phyloP scores from a whole-genome alignment of 306 rosid genomes.

The Sophora flavescens region DNA sequence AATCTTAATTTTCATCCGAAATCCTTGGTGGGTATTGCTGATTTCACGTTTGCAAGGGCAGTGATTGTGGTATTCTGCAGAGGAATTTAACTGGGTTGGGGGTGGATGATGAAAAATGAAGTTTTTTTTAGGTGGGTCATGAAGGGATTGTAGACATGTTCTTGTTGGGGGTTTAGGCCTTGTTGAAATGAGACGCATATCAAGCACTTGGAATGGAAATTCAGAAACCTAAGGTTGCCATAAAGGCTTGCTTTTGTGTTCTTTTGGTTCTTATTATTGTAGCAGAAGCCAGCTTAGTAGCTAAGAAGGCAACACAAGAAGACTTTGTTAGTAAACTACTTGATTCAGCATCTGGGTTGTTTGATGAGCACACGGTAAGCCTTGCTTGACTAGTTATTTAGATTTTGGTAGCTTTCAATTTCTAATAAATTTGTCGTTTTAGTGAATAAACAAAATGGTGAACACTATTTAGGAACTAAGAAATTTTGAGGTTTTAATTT shows the following conservation, averaged over 20 bases:
- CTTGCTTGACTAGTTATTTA: constrained; percentile 28
- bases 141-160: constrained; percentile 52
- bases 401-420: constrained; percentile 30
- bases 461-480: not conserved
- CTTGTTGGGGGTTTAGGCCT: constrained; percentile 50
- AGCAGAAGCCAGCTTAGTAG: constrained; percentile 55
- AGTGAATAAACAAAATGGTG: not conserved
- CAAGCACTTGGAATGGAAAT: constrained; percentile 57
- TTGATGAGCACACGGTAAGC: constrained; percentile 75
- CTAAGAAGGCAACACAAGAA: constrained; percentile 55
- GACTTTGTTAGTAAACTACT: constrained; percentile 63
- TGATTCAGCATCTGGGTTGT: constrained; percentile 66
- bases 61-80: constrained; percentile 37
- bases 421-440: not conserved
- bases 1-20: constrained; percentile 44
- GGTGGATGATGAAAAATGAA: constrained; percentile 40
- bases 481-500: constrained; percentile 36
- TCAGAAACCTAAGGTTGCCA: constrained; percentile 61
- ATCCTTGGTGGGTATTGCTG: constrained; percentile 50
- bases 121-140: constrained; percentile 35
- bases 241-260: constrained; percentile 58
- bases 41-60: constrained; percentile 31
- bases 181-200: constrained; percentile 72
- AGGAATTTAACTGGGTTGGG: constrained; percentile 52
- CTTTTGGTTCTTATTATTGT: constrained; percentile 63